Percentiles rank a stretch among this genome's conserved stretches.
These are phyloP conservation scores for Cytospora piceicola DNA, from an alignment of 2,329 filamentous ascomycete genomes.

Conservation along the genomic window DNA sequence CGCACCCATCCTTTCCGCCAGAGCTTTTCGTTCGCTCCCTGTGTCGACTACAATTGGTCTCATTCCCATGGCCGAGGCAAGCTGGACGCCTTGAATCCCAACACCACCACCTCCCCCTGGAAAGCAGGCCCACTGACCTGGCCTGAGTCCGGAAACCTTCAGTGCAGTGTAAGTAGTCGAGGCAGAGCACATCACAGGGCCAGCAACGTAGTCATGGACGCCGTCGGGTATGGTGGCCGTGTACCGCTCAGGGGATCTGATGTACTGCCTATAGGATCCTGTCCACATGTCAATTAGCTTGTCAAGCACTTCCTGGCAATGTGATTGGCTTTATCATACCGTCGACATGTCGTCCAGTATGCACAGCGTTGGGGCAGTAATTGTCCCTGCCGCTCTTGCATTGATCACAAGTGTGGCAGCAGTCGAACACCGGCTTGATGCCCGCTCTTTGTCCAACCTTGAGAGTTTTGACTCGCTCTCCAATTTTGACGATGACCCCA, in stretches of 20 bases:
- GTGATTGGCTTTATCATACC: neutral
- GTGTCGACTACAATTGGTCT: constrained; percentile 59
- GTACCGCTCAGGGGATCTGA: constrained; percentile 58
- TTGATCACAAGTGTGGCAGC: constrained; percentile 43
- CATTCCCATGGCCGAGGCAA: constrained; percentile 59
- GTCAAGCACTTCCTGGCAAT: constrained; percentile 6
- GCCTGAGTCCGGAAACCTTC: constrained; percentile 51
- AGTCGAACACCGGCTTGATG: constrained; percentile 40
- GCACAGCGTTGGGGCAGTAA: constrained; percentile 36
- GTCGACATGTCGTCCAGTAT: constrained; percentile 30
- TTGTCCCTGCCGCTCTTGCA: constrained; percentile 43
- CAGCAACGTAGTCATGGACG: constrained; percentile 55
- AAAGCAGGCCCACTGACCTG: constrained; percentile 59
- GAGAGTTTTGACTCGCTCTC: constrained; percentile 39
- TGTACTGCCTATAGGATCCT: constrained; percentile 58
- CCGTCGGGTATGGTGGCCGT: constrained; percentile 54
- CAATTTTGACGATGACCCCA: constrained; percentile 42
- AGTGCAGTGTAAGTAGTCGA: constrained; percentile 62
- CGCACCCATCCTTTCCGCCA: constrained; percentile 54
- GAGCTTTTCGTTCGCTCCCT: constrained; percentile 49
- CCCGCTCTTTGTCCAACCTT: constrained; percentile 44
- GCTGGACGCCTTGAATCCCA: constrained; percentile 60
- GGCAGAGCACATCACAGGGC: constrained; percentile 63
- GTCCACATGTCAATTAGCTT: constrained; percentile 42
- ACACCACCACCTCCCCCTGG: constrained; percentile 60